These are phyloP conservation scores for Dillenia suffruticosa DNA, from an alignment of 164 flowering plant species.

Conservation along the genomic window DNA sequence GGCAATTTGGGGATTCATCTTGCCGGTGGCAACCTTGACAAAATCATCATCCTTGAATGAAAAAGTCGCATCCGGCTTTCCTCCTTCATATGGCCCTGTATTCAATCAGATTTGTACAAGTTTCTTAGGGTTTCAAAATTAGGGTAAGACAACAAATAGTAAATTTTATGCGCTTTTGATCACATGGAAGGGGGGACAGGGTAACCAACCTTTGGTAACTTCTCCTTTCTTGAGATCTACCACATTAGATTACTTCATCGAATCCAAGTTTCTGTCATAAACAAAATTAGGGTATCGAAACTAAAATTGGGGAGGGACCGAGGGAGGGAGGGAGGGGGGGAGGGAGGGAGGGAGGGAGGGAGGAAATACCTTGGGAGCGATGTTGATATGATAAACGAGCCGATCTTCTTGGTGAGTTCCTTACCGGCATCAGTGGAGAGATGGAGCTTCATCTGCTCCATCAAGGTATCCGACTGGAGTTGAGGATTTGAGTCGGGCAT, in stretches of 20 bases:
- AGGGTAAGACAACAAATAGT: no score
- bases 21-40: constrained; percentile 76
- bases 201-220: constrained; percentile 67
- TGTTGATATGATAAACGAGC: constrained; percentile 78
- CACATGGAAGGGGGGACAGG: no score
- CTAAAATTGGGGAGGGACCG: constrained; percentile 6
- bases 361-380: constrained; percentile 75
- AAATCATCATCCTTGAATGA: constrained; percentile 93
- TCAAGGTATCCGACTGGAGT: constrained; percentile 66
- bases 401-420: constrained; percentile 58
- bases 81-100: constrained; percentile 80
- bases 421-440: constrained; percentile 82
- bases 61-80: constrained; percentile 91
- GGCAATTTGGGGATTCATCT: constrained; percentile 95
- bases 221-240: constrained; percentile 96
- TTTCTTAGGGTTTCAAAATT: no score
- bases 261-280: constrained; percentile 71
- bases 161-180: no score
- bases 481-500: constrained; percentile 20
- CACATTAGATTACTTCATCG: constrained; percentile 57
- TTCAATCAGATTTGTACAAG: neutral
- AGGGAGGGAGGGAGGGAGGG: neutral
- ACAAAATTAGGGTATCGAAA: neutral
- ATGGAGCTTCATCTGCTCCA: constrained; percentile 82
- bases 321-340: neutral